A percentile compares a stretch with the other conserved stretches of the same genome.
These are phyloP conservation scores for Anisodus tanguticus DNA, from an alignment of 257 asterid genomes.

Conservation along the genomic window DNA sequence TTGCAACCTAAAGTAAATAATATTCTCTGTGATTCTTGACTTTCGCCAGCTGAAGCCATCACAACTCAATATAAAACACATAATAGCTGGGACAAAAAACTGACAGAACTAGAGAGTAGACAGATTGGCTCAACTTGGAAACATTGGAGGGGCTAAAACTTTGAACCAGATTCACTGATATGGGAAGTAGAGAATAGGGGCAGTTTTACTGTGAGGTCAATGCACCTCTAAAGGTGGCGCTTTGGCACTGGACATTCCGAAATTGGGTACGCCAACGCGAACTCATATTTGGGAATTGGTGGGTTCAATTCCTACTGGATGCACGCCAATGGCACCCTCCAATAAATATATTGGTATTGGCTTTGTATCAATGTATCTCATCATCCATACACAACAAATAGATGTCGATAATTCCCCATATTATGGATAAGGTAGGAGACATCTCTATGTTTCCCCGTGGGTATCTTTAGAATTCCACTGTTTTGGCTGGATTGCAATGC, in stretches of 20 bases:
- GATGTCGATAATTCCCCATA: not conserved
- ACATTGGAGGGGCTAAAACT: not conserved
- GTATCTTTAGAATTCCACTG: not conserved
- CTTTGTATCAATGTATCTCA: not conserved
- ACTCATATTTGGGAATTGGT: not conserved
- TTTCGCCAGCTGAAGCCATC: not conserved
- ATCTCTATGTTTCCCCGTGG: not conserved
- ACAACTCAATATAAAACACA: constrained; percentile 1
- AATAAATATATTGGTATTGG: not conserved
- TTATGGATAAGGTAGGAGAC: not conserved
- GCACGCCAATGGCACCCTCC: not conserved
- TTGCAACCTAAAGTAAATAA: not conserved
- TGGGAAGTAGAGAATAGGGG: not conserved
- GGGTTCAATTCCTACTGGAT: not conserved
- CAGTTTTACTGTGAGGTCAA: constrained; percentile 3
- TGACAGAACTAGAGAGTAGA: constrained; percentile 6
- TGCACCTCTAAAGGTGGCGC: not conserved
- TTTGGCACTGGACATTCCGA: not conserved
- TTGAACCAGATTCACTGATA: not conserved
- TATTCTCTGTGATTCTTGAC: not conserved
- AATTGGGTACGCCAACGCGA: not conserved
- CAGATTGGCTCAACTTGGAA: constrained; percentile 16
- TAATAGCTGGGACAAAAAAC: not conserved
- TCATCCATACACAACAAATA: not conserved
- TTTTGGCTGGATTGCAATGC: not conserved